Conservation (phyloP, 2,329 filamentous ascomycete genomes). For the Didymellaceae sp. region DNA sequence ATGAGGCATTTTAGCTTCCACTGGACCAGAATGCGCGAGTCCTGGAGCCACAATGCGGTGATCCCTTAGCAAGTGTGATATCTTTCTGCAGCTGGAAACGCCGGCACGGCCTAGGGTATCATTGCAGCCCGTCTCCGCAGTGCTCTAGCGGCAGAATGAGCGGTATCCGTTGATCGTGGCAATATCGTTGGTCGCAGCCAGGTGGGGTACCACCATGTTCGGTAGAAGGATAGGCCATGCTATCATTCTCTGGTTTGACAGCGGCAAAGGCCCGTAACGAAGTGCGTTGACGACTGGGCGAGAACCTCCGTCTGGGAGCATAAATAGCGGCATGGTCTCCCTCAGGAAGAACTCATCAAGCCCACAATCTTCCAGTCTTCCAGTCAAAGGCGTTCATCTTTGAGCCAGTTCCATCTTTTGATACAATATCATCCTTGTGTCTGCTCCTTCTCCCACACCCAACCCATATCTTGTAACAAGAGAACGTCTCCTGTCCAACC, state of each 20-base stretch:
- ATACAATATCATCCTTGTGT: slow-evolving; percentile 34
- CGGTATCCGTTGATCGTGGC: slow-evolving; percentile 53
- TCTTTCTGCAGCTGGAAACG: slow-evolving; percentile 51
- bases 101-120: slow-evolving; percentile 53
- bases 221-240: slow-evolving; percentile 47
- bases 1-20: slow-evolving; percentile 49
- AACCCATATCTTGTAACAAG: slow-evolving; percentile 15
- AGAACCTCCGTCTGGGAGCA: slow-evolving; percentile 40
- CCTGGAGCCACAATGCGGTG: slow-evolving; percentile 53
- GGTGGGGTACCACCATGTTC: slow-evolving; percentile 52
- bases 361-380: slow-evolving; percentile 35
- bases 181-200: slow-evolving; percentile 52
- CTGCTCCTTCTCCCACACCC: slow-evolving; percentile 27
- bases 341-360: slow-evolving; percentile 35
- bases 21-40: slow-evolving; percentile 52
- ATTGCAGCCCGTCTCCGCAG: slow-evolving; percentile 52
- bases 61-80: slow-evolving; percentile 52
- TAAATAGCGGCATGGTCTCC: slow-evolving; percentile 49
- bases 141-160: slow-evolving; percentile 53
- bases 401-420: slow-evolving; percentile 39
- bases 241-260: slow-evolving; percentile 46
- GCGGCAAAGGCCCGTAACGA: slow-evolving; percentile 40
- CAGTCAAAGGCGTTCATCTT: slow-evolving; percentile 36
- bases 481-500: slow-evolving; percentile 41
- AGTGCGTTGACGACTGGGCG: slow-evolving; percentile 32